Conservation (phyloP, 2,329 filamentous ascomycete species). For the Sarocladium brachiariae region DNA sequence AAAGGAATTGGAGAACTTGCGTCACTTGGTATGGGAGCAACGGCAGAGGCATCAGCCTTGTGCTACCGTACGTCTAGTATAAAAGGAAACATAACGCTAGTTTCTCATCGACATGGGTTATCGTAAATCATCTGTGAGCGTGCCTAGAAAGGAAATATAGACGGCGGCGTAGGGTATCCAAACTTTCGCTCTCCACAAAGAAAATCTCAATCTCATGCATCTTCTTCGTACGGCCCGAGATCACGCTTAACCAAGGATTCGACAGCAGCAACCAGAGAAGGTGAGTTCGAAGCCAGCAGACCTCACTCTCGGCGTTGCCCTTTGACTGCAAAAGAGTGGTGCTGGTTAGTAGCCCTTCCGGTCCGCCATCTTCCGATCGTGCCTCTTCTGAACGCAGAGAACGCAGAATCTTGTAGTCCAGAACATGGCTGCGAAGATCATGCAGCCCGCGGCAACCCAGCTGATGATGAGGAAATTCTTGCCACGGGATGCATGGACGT, state of each 20-base stretch:
- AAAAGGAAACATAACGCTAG: neutral
- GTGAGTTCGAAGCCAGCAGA: conserved; percentile 4
- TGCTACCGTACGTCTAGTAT: too few species aligned
- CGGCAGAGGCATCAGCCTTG: too few species aligned
- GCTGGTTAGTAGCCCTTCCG: conserved; percentile 21
- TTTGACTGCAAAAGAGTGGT: too few species aligned
- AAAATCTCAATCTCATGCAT: neutral
- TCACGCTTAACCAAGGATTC: neutral
- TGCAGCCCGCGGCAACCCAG: conserved; percentile 41
- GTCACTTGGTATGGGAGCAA: too few species aligned
- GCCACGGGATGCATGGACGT: conserved; percentile 36
- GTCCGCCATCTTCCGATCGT: conserved; percentile 12
- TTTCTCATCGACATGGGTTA: neutral
- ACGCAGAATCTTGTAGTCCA: conserved; percentile 32
- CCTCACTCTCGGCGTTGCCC: neutral
- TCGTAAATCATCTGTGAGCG: conserved; percentile 1
- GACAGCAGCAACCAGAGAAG: neutral
- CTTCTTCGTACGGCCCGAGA: neutral
- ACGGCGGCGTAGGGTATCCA: neutral
- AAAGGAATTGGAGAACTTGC: too few species aligned
- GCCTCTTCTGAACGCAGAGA: conserved; percentile 22
- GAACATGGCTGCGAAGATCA: conserved; percentile 31
- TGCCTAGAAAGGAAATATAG: neutral
- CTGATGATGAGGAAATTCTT: conserved; percentile 36
- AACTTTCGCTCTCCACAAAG: neutral